Conservation (phyloP, 169 alveolate genomes). For the Plasmodium knowlesi region DNA sequence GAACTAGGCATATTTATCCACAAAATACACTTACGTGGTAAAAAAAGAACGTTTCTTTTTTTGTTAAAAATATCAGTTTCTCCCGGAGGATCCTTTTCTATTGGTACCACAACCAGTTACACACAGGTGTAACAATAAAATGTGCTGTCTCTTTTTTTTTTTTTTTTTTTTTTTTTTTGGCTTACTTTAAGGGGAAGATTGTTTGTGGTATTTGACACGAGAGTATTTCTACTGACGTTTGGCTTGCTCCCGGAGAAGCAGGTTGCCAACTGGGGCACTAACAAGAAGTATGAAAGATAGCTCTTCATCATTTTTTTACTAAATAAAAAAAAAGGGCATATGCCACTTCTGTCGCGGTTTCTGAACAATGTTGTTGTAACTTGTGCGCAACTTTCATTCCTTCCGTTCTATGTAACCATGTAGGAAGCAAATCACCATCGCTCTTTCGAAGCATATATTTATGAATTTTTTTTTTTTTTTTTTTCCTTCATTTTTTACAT, state of each 20-base stretch:
- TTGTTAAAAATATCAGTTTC: neutral
- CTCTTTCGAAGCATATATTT: neutral
- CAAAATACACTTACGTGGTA: neutral
- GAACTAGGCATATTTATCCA: neutral
- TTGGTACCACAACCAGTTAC: neutral
- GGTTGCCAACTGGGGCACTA: conserved; percentile 10
- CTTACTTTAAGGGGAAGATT: conserved; percentile 27
- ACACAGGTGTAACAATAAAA: neutral
- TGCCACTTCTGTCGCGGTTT: neutral
- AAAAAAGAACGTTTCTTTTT: neutral
- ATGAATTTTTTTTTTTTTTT: neutral
- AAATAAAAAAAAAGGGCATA: neutral
- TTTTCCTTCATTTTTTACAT: neutral
- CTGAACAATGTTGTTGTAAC: neutral
- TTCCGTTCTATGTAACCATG: neutral
- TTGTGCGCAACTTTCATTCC: neutral
- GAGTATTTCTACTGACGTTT: neutral
- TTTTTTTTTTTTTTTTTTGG: conserved; percentile 4
- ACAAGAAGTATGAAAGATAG: neutral
- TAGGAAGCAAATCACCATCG: neutral
- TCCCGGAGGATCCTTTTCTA: neutral
- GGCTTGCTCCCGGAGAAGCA: conserved; percentile 31
- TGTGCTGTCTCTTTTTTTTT: neutral
- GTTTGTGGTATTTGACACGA: conserved; percentile 6
- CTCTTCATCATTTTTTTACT: conserved; percentile 22